These are phyloP conservation scores for Peronosclerospora sorghi DNA, from an alignment of 352 stramenopile genomes.

Conservation along the genomic window DNA sequence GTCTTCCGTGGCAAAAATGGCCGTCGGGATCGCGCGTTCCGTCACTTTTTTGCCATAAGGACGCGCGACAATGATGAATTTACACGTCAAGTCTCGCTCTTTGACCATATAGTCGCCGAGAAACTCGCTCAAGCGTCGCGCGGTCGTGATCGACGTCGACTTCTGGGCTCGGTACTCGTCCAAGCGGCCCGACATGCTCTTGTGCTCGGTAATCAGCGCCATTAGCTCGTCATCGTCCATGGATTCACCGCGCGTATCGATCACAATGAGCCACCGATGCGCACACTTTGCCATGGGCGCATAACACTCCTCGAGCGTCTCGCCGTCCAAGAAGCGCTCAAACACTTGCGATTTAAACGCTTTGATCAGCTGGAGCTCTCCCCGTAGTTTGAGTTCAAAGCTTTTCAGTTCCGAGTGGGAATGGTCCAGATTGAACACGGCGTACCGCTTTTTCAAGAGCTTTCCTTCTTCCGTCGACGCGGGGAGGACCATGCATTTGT, in stretches of 20 bases:
- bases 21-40: constrained; percentile 94
- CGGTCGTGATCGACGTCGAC: constrained; percentile 96
- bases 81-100: constrained; percentile 96
- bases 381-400: constrained; percentile 98
- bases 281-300: constrained; percentile 91
- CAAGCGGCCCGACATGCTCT: constrained; percentile 95
- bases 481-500: constrained; percentile 97
- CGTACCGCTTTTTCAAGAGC: constrained; percentile 96
- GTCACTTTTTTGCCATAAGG: constrained; percentile 93
- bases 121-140: constrained; percentile 95
- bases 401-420: constrained; percentile 78
- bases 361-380: constrained; percentile 98
- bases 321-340: constrained; percentile 92
- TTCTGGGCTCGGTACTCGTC: constrained; percentile 97
- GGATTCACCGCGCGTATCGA: constrained; percentile 90
- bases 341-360: constrained; percentile 98
- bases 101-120: constrained; percentile 97
- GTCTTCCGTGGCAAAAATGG: constrained; percentile 95
- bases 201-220: constrained; percentile 97
- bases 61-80: constrained; percentile 93
- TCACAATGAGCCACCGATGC: constrained; percentile 98
- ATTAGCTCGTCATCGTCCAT: constrained; percentile 96
- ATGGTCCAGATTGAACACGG: constrained; percentile 81
- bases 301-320: constrained; percentile 93
- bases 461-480: constrained; percentile 97